Conservation (phyloP, 192 early-diverging fungal genomes). For the Backusella liffmaniae region DNA sequence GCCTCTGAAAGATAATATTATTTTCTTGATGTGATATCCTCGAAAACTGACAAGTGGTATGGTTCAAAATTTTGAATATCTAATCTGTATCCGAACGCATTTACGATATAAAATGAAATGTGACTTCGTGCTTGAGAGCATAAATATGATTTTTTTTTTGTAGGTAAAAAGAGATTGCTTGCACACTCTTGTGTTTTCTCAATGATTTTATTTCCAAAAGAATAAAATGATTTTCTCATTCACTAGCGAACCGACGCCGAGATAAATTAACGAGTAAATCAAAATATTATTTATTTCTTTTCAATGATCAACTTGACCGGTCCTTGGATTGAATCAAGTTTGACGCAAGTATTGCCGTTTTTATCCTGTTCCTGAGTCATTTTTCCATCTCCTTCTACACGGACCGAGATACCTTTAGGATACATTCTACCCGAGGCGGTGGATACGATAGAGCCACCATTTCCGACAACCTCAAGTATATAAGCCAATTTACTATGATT, state of each 20-base stretch:
- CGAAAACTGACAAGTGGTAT: too few species aligned
- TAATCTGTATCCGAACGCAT: too few species aligned
- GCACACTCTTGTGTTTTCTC: too few species aligned
- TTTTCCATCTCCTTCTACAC: neutral
- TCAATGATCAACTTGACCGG: neutral
- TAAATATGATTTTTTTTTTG: too few species aligned
- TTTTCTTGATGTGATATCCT: too few species aligned
- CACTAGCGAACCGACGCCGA: neutral
- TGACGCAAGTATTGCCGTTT: neutral
- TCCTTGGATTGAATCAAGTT: neutral
- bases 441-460: conserved; percentile 22
- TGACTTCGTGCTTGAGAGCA: too few species aligned
- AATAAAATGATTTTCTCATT: too few species aligned
- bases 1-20: too few species aligned
- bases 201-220: too few species aligned
- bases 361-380: neutral
- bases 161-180: too few species aligned
- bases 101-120: too few species aligned
- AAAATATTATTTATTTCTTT: conserved; percentile 3
- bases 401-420: conserved; percentile 45
- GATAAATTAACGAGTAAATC: neutral
- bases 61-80: too few species aligned
- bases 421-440: conserved; percentile 42
- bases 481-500: conserved; percentile 35
- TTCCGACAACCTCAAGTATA: conserved; percentile 29